phyloP scores from a whole-genome alignment of 2,329 filamentous ascomycete genomes.

The Knufia petricola region DNA sequence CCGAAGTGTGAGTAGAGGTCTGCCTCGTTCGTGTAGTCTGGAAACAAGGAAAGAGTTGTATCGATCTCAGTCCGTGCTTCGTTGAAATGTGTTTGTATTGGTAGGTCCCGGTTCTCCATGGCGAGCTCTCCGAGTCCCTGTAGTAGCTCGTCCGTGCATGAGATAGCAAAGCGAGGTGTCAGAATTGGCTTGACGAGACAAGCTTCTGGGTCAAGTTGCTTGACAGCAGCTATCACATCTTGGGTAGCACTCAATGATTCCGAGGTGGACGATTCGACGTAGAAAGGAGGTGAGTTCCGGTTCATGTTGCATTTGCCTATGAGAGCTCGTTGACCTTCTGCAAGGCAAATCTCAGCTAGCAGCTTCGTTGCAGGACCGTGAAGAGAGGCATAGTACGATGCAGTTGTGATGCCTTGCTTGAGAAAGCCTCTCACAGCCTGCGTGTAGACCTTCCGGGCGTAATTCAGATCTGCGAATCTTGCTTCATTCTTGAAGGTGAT shows the following conservation, averaged over 20 bases:
- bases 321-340: slow-evolving; percentile 48
- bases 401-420: slow-evolving; percentile 53
- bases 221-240: slow-evolving; percentile 32
- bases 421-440: slow-evolving; percentile 49
- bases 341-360: slow-evolving; percentile 45
- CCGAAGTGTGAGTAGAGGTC: slow-evolving; percentile 49
- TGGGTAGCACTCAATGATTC: slow-evolving; percentile 18
- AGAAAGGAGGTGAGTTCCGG: slow-evolving; percentile 34
- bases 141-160: slow-evolving; percentile 45
- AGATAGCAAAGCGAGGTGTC: slow-evolving; percentile 50
- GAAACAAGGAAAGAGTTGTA: slow-evolving; percentile 44
- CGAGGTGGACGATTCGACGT: slow-evolving; percentile 23
- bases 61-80: slow-evolving; percentile 50
- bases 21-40: slow-evolving; percentile 44
- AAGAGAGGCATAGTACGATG: slow-evolving; percentile 50
- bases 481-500: slow-evolving; percentile 58
- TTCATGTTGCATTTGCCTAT: slow-evolving; percentile 57
- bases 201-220: slow-evolving; percentile 34
- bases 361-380: slow-evolving; percentile 49
- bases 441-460: slow-evolving; percentile 46
- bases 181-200: slow-evolving; percentile 39
- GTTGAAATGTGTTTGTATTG: slow-evolving; percentile 55
- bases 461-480: slow-evolving; percentile 45
- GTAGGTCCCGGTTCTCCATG: slow-evolving; percentile 34
- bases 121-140: slow-evolving; percentile 45